Evolutionary conservation across 345 rosid species (phyloP), one percentile per base, ranked within the genome.

Genomic region (Pistacia atlantica): DNA sequence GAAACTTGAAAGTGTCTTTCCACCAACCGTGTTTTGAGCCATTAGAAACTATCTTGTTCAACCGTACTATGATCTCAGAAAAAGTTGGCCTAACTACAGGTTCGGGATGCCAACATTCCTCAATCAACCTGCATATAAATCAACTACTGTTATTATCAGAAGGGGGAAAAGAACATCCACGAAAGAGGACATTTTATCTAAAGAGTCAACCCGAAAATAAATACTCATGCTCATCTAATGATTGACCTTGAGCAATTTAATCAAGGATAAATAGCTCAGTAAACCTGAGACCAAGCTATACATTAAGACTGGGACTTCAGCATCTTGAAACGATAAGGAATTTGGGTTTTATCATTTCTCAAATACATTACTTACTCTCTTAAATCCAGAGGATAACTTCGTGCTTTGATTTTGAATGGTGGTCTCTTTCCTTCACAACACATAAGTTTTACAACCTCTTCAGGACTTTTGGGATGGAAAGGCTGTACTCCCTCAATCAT

Each of bases 1-100:
- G 97, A 83, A 96, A 92, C 90, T 90, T 96, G 80, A 96, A 93
- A 31, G 98, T 84, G 70, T 96, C 98, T 81, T 92, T 96, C 99
- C 97, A 96, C 99, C 94, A 85, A 62, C 95, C 97, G 5, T 90
- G 98, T 80, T 87, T 93, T 63, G 98, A 90, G 81, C 98, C 85
- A 69, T 85, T 87, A 67, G 82, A 79, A 66, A 87, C 88, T 75
- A 96, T 87, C 77, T 64, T 92, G 78, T 91, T 90, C 82, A 96
- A 82, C 46, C 98, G 91, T 38, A 90, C 89, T 20, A 96, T 92
- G 78, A 93, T 91, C 82, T 96, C 95, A 3, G 93, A 85, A 77
- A 93, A 96, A 12, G 82, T 84, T 42, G 99, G 99, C 77, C 99
- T 88, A 14, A 78, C 65, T 38, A 76, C 49, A 48, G 89, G 79